Conservation (phyloP, 257 asterid genomes). For the Nicotiana noctiflora region DNA sequence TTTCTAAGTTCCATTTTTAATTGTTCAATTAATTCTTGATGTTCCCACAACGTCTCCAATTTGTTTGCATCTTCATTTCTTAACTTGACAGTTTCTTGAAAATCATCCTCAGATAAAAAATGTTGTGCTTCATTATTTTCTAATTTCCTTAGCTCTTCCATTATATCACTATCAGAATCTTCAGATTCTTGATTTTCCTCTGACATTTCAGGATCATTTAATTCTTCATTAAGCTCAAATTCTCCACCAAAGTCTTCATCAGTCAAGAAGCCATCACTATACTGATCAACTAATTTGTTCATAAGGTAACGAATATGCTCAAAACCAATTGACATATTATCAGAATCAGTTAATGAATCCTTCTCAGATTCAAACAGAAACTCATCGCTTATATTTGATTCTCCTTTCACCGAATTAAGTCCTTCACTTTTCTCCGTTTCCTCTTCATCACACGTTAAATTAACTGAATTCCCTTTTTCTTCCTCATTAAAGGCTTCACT, state of each 20-base stretch:
- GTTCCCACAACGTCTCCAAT: conserved; percentile 84
- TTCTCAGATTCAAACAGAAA: conserved; percentile 12
- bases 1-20: conserved; percentile 76
- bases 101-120: conserved; percentile 38
- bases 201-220: background rate
- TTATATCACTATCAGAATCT: conserved; percentile 32
- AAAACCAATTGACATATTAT: conserved; percentile 24
- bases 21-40: conserved; percentile 88
- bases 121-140: background rate
- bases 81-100: conserved; percentile 20
- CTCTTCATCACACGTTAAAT: background rate
- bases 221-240: conserved; percentile 6
- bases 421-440: background rate
- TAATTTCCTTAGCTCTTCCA: conserved; percentile 26
- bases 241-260: conserved; percentile 47
- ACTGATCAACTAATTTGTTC: conserved; percentile 27
- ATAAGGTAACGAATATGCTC: conserved; percentile 24
- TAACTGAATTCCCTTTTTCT: background rate
- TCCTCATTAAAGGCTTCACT: background rate
- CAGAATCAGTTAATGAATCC: conserved; percentile 22
- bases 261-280: conserved; percentile 36
- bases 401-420: background rate
- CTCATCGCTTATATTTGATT: conserved; percentile 12
- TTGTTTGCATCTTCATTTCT: conserved; percentile 41
- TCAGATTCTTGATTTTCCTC: conserved; percentile 27